Evolutionary conservation across 106 monocot genomes (phyloP), one percentile per base, ranked within the genome.

Genomic region (Dendrobium huoshanense): DNA sequence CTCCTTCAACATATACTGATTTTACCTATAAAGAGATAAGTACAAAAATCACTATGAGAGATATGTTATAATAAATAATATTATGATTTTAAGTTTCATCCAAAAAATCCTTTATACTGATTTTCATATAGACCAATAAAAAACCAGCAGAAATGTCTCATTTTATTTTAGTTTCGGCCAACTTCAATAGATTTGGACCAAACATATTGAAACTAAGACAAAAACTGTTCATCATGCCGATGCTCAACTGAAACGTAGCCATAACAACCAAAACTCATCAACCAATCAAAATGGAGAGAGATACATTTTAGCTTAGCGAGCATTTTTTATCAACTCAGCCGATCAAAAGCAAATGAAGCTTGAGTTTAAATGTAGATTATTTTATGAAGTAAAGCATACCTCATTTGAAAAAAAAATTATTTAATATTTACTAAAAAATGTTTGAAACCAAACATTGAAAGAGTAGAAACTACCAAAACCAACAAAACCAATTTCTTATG

Each of bases 1-100:
- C 81, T 29, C 92, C 88, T 85, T 97, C 97, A 41, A 72, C 92
- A 89, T 86, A 97, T 51, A 97, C 90, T 51, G 97, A 90, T 79
- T 94, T 97, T 25, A 97, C 92, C 97, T 97, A 83, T 58, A 84
- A 27, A 15, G 41, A 84, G 41, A 22, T 68, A 84, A 83, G 29
- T 76, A 75, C 19, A 6, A 11, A 13, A 18, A 40, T 55, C 61
- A 37, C 24, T 7, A 24, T 27, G 0, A 68, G 13, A 79, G 13
- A 65, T n/a, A 67, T 24, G 2, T 43, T 19, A 43, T 44, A 79
- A 13, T 55, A 40, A 55, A 9, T 19, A 40, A 37, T 15, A 37
- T 61, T 20, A 61, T 6, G 7, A 61, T 61, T 61, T 61, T 61
- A 61, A 1, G n/a, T 22, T 61, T 61, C 8, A n/a, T 20, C n/a